Percentiles rank a stretch among this genome's conserved stretches.
These are phyloP conservation scores for Erigeron philadelphicus DNA, from an alignment of 140 eudicot genomes.

Conservation along the genomic window DNA sequence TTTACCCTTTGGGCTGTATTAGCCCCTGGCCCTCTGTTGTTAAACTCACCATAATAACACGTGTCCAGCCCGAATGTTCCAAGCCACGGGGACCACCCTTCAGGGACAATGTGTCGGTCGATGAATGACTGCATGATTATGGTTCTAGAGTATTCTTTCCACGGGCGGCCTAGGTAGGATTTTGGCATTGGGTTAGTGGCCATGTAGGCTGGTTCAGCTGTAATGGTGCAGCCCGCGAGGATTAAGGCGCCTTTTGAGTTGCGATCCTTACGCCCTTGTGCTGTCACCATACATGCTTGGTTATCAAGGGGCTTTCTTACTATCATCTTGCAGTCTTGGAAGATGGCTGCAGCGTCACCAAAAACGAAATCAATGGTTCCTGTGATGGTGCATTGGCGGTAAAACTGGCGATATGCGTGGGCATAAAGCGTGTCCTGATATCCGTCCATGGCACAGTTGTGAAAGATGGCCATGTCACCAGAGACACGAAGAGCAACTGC, in stretches of 20 bases:
- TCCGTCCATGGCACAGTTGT: constrained; percentile 46
- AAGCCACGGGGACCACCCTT: constrained; percentile 66
- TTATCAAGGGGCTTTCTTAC: constrained; percentile 39
- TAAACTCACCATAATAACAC: constrained; percentile 40
- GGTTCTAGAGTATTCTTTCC: constrained; percentile 63
- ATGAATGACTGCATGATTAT: constrained; percentile 56
- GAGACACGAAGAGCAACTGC: constrained; percentile 44
- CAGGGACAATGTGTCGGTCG: constrained; percentile 44
- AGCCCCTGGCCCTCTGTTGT: constrained; percentile 58
- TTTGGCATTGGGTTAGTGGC: constrained; percentile 13
- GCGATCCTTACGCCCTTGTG: constrained; percentile 56
- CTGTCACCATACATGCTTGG: constrained; percentile 53
- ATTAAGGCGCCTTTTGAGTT: constrained; percentile 32
- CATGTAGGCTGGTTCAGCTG: constrained; percentile 29
- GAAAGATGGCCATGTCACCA: constrained; percentile 39
- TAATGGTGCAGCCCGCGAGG: constrained; percentile 48
- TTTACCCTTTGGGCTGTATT: constrained; percentile 33
- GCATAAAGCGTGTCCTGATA: constrained; percentile 51
- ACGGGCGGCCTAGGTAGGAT: constrained; percentile 68
- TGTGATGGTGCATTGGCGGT: constrained; percentile 23
- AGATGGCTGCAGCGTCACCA: constrained; percentile 11
- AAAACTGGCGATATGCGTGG: constrained; percentile 41
- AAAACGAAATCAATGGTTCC: constrained; percentile 15
- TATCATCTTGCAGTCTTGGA: constrained; percentile 15
- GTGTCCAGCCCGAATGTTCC: constrained; percentile 50